Evolutionary conservation across 2,329 filamentous ascomycete genomes (phyloP), one percentile per base, ranked within the genome.

Genomic region (Pestalotiopsis fici): DNA sequence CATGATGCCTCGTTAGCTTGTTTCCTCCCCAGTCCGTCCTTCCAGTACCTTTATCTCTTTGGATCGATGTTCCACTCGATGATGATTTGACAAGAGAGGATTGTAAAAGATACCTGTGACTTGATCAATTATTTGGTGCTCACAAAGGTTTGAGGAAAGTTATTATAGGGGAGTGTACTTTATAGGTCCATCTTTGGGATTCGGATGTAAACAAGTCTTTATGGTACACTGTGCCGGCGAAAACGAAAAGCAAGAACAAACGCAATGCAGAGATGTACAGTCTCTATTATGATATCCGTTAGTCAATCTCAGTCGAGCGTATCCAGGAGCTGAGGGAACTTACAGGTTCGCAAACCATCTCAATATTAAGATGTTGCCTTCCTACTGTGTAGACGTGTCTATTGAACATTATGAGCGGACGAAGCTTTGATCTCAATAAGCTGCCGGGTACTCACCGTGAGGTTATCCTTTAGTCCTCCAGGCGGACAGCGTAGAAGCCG

Each of bases 401-500:
- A 50, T 2, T 2, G 11, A 35, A 2, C 9, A 18, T 9, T n/a
- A 3, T 50, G 43, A n/a, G 43, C 4, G 43, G 18, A 11, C 15
- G 12, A 27, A 13, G n/a, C n/a, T n/a, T 15, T 25, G n/a, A 13
- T 15, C 9, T 7, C 25, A 57, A 27, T 5, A 5, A 57, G 13
- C 1, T 31, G 11, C 3, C 0, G 31, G 11, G 3, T 21, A 23
- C 57, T 35, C 6, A 60, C 57, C 57, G 12, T 18, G 6, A 13
- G 11, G 4, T 31, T 6, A 21, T 25, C 23, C 35, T 27, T 72
- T 73, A 82, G 70, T 81, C 75, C 50, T 84, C 81, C 61, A 89
- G 78, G 64, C 87, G 83, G 62, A 88, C 83, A 68, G 88, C 88
- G 72, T 91, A 91, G 75, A 90, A 90, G 74, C 84, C 82, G 28